Percentiles rank a stretch among this genome's conserved stretches.
These are phyloP conservation scores for Xanthoparmelia taractica DNA, from an alignment of 495 filamentous ascomycete species.

Conservation along the genomic window DNA sequence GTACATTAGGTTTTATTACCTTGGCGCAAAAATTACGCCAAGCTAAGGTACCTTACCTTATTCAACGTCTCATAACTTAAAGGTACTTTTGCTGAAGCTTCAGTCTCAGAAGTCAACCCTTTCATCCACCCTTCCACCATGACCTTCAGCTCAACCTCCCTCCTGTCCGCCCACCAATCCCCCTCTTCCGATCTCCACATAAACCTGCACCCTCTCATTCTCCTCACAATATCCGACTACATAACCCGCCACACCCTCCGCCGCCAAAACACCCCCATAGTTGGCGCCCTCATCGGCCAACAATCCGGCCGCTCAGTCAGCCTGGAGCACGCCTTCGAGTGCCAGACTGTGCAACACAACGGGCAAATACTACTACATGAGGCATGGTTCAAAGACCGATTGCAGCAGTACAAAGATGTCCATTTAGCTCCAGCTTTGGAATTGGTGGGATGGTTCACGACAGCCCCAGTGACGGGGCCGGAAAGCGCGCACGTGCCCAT, in stretches of 20 bases:
- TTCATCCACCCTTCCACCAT: background rate
- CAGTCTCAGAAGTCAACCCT: no score
- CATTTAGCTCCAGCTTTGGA: conserved; percentile 77
- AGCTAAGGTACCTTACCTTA: no score
- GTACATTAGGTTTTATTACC: no score
- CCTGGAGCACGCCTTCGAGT: conserved; percentile 88
- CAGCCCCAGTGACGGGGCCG: conserved; percentile 66
- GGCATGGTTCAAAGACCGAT: conserved; percentile 67
- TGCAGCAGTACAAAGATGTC: conserved; percentile 86
- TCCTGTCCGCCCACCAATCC: conserved; percentile 55
- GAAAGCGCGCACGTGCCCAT: conserved; percentile 57
- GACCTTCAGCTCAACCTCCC: conserved; percentile 24
- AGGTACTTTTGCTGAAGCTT: no score
- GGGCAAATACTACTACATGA: conserved; percentile 49
- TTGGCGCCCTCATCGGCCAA: conserved; percentile 81
- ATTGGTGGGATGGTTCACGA: conserved; percentile 93
- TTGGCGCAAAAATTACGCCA: no score
- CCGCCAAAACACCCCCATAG: conserved; percentile 61
- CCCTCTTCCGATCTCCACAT: conserved; percentile 73
- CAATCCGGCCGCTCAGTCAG: conserved; percentile 86
- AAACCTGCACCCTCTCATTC: conserved; percentile 85
- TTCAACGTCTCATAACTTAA: no score
- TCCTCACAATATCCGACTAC: conserved; percentile 94
- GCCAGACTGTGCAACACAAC: conserved; percentile 48
- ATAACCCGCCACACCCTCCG: conserved; percentile 85